Percentiles rank a stretch among this genome's conserved stretches.
Conservation (phyloP, 1,284 basidiomycete genomes). For the Ustilago hordei region DNA sequence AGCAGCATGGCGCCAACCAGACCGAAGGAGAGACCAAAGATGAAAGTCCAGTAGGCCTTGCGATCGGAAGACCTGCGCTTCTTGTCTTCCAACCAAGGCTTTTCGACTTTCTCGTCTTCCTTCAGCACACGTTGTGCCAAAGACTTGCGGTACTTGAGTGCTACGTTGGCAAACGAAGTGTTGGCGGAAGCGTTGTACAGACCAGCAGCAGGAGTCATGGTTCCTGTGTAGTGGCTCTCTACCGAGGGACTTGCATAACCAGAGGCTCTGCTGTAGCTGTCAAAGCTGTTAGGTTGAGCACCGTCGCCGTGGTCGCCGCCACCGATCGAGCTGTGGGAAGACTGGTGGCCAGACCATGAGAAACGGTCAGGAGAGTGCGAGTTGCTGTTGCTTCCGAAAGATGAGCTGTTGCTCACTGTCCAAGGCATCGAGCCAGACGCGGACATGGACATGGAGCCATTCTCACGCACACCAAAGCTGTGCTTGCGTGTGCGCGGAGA, state of each 20-base stretch:
- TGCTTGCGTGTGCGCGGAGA: conserved; percentile 4
- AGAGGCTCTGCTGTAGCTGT: neutral
- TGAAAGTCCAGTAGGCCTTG: conserved; percentile 52
- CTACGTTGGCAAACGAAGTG: conserved; percentile 8
- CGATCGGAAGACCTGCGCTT: conserved; percentile 35
- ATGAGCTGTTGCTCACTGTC: conserved; percentile 7
- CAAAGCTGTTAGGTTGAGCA: neutral
- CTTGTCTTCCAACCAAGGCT: conserved; percentile 54
- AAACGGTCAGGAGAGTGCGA: neutral
- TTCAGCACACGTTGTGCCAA: conserved; percentile 27
- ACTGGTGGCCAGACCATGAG: neutral
- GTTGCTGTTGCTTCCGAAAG: conserved; percentile 3
- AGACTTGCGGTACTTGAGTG: conserved; percentile 31
- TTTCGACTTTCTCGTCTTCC: conserved; percentile 19
- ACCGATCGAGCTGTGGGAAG: neutral
- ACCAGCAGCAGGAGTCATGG: conserved; percentile 23
- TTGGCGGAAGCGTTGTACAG: conserved; percentile 20
- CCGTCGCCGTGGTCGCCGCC: neutral
- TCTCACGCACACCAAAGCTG: conserved; percentile 1
- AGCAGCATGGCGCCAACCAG: conserved; percentile 24
- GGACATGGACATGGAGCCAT: neutral
- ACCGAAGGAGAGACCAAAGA: conserved; percentile 26
- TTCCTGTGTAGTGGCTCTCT: conserved; percentile 5
- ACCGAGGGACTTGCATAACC: conserved; percentile 13
- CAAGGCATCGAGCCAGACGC: neutral